Percentiles rank a stretch among this genome's conserved stretches.
Conservation (phyloP, 768 basidiomycete genomes). For the Rhodotorula babjevae region DNA sequence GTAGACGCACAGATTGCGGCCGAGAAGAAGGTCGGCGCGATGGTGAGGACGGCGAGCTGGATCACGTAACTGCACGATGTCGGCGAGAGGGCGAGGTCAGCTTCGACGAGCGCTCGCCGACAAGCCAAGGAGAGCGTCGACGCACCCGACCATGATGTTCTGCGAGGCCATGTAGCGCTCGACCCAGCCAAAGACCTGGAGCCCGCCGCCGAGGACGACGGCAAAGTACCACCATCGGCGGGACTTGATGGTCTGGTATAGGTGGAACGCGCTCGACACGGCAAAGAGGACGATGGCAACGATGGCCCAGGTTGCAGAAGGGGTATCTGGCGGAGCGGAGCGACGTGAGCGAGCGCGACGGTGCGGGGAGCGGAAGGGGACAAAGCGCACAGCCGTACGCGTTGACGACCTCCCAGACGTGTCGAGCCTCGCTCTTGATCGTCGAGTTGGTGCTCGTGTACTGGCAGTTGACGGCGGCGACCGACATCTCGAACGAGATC, state of each 20-base stretch:
- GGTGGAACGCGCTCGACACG: not conserved
- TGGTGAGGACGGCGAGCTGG: conserved; percentile 20
- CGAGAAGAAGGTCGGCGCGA: conserved; percentile 23
- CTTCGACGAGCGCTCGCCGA: too few species aligned
- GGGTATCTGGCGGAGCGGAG: not conserved
- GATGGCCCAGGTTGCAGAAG: not conserved
- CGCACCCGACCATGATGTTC: not conserved
- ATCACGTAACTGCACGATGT: conserved; percentile 2
- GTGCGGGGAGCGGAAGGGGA: too few species aligned
- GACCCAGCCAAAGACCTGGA: conserved; percentile 1
- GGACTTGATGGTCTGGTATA: not conserved
- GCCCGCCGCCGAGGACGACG: not conserved
- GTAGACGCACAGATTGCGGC: conserved; percentile 3
- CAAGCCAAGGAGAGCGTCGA: not conserved
- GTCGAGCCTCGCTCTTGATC: too few species aligned
- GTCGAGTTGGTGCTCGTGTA: not conserved
- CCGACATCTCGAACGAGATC: not conserved
- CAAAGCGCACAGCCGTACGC: too few species aligned
- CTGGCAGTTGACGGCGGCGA: not conserved
- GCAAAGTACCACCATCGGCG: conserved; percentile 2
- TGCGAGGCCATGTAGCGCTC: not conserved
- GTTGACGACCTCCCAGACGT: too few species aligned
- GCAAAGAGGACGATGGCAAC: conserved; percentile 1
- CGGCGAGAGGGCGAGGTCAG: not conserved
- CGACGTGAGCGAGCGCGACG: too few species aligned